Evolutionary conservation across 805 yeast genomes (phyloP).

Genomic region (Sugiyamaella qingdaonensis): DNA sequence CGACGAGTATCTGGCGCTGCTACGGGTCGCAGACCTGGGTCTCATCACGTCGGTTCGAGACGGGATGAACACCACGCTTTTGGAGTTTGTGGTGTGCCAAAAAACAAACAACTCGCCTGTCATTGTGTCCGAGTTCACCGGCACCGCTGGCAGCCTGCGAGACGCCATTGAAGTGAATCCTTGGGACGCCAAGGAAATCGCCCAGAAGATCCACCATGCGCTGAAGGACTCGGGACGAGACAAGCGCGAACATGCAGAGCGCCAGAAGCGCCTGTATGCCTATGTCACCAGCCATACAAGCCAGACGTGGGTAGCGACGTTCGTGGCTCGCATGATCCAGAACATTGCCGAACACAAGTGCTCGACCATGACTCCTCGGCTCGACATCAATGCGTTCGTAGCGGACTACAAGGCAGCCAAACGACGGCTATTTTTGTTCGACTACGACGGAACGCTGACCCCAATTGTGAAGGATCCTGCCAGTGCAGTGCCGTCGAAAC

Average conservation of each 20-base stretch:
- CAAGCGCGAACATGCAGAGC: constrained; percentile 33
- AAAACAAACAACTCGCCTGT: constrained; percentile 63
- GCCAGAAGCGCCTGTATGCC: constrained; percentile 45
- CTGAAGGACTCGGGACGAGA: constrained; percentile 45
- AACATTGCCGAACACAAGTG: constrained; percentile 38
- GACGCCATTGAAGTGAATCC: constrained; percentile 80
- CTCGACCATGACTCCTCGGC: constrained; percentile 69
- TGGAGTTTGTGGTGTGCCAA: constrained; percentile 86
- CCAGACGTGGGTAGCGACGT: constrained; percentile 73
- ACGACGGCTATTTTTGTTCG: constrained; percentile 80
- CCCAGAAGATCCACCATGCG: constrained; percentile 72
- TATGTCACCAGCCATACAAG: constrained; percentile 68
- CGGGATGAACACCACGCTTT: constrained; percentile 93
- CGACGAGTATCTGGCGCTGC: constrained; percentile 82
- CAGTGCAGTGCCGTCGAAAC: constrained; percentile 92
- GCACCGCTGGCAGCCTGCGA: constrained; percentile 54
- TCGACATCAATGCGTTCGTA: constrained; percentile 64
- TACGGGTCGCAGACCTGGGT: constrained; percentile 87
- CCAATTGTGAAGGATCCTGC: constrained; percentile 96
- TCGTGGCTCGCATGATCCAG: constrained; percentile 42
- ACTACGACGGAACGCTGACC: constrained; percentile 95
- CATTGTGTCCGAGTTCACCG: constrained; percentile 89
- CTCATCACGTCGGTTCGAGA: constrained; percentile 88
- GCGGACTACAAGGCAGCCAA: constrained; percentile 56
- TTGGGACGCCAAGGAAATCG: constrained; percentile 94